These are phyloP conservation scores for Perkinsus marinus DNA, from an alignment of 169 alveolate genomes.

Conservation along the genomic window DNA sequence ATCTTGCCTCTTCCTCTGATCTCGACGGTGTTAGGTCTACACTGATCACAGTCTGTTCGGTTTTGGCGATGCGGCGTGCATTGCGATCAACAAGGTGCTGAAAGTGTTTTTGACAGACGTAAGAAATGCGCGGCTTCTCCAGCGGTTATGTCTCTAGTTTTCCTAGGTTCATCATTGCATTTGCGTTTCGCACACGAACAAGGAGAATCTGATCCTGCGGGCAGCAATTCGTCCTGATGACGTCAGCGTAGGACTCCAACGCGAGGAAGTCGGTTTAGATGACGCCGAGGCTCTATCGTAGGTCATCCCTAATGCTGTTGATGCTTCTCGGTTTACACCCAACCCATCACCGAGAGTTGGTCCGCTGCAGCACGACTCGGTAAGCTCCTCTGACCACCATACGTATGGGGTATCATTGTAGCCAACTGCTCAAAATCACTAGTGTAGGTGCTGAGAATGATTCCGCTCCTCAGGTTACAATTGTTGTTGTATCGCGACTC, in stretches of 20 bases:
- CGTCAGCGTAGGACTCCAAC: slow-evolving; percentile 60
- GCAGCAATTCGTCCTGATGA: slow-evolving; percentile 76
- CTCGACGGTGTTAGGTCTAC: slow-evolving; percentile 47
- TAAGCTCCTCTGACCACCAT: neutral
- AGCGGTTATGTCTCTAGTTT: neutral
- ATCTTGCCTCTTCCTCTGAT: slow-evolving; percentile 35
- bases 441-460: neutral
- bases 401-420: no score
- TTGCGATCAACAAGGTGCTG: slow-evolving; percentile 75
- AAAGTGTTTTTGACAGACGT: slow-evolving; percentile 1
- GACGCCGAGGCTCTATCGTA: neutral
- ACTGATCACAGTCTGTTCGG: slow-evolving; percentile 99
- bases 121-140: slow-evolving; percentile 17
- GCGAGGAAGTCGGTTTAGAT: neutral
- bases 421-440: no score
- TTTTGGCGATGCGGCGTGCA: slow-evolving; percentile 82
- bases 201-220: slow-evolving; percentile 89
- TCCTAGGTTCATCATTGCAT: slow-evolving; percentile 64
- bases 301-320: slow-evolving; percentile 69
- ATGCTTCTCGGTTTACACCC: slow-evolving; percentile 59
- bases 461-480: neutral
- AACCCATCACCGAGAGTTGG: slow-evolving; percentile 33
- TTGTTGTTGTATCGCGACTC: slow-evolving; percentile 85
- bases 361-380: neutral
- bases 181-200: slow-evolving; percentile 75